Conservation (phyloP, 345 rosid species). For the Eucalyptus grandis region DNA sequence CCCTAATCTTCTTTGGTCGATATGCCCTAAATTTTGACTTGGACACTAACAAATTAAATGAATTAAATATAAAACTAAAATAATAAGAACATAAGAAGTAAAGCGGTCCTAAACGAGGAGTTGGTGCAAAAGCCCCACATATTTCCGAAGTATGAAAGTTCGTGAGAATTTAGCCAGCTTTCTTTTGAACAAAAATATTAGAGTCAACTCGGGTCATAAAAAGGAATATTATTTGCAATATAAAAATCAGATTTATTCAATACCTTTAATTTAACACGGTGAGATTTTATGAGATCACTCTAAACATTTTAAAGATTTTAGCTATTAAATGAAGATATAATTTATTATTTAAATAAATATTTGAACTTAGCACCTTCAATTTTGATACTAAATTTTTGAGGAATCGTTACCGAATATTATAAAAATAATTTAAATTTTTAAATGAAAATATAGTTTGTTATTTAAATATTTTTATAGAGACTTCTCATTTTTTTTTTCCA, state of each 20-base stretch:
- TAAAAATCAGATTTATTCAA: too few species aligned
- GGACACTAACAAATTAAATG: background rate
- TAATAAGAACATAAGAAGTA: background rate
- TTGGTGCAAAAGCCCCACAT: background rate
- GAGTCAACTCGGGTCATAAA: too few species aligned
- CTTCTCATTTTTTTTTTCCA: background rate
- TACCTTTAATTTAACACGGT: too few species aligned
- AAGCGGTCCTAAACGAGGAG: background rate
- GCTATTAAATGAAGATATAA: accelerated
- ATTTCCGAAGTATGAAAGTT: background rate
- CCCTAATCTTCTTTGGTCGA: background rate
- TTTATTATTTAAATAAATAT: too few species aligned
- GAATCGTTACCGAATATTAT: accelerated
- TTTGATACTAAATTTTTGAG: too few species aligned
- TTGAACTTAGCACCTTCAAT: accelerated
- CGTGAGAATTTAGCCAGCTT: background rate
- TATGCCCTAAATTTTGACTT: background rate
- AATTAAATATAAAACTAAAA: too few species aligned
- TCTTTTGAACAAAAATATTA: background rate
- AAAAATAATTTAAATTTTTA: too few species aligned
- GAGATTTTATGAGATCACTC: accelerated
- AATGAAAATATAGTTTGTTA: background rate
- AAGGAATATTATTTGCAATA: background rate
- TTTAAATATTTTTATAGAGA: too few species aligned
- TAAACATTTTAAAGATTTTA: accelerated